Evolutionary conservation across 441 rosid species (phyloP), one percentile per base, ranked within the genome.

Genomic region (Iberis amara): DNA sequence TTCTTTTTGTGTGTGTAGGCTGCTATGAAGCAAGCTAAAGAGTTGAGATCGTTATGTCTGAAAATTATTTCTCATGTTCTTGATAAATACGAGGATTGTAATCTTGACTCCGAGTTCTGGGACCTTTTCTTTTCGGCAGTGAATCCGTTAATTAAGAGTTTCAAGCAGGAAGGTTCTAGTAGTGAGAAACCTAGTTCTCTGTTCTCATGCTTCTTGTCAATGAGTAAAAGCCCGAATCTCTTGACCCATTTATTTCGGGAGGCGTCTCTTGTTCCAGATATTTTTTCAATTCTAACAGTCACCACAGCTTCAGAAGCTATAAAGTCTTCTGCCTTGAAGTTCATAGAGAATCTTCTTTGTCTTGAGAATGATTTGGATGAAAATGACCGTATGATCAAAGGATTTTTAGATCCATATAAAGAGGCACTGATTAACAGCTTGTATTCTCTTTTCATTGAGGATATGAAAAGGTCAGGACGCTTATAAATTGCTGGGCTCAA

Each of bases 171-270:
- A 69, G 91, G 97, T 62, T 79, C 97, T 59, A 94, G 96, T 66
- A 94, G 99, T 49, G 88, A 81, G 80, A 94, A 79, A 73, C 90
- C 96, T 33, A 94, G 97, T 64, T 80, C 97, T 12, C 68, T 94
- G 61, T 85, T 94, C 63, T 85, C 86, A 39, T 85, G 89, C 77
- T 87, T 94, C 76, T 59, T 85, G 77, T 83, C 96, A 11, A 94
- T 94, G 96, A 94, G 97, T 70, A 76, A 71, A 68, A 83, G 85
- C 76, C 74, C 49, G 65, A 68, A 69, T 47, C 89, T 85, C 3
- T 79, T 83, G 12, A 55, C 80, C 11, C 72, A 79, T 50, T 64
- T 94, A 62, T 66, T 58, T 60, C 75, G 94, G 76, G 89, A 80
- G 73, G 69, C 58, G 59, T 74, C 73, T 66, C 88, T 94, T 43